Percentiles rank a stretch among this genome's conserved stretches.
phyloP scores from a whole-genome alignment of 768 basidiomycete species.

The Pluteus cervinus region DNA sequence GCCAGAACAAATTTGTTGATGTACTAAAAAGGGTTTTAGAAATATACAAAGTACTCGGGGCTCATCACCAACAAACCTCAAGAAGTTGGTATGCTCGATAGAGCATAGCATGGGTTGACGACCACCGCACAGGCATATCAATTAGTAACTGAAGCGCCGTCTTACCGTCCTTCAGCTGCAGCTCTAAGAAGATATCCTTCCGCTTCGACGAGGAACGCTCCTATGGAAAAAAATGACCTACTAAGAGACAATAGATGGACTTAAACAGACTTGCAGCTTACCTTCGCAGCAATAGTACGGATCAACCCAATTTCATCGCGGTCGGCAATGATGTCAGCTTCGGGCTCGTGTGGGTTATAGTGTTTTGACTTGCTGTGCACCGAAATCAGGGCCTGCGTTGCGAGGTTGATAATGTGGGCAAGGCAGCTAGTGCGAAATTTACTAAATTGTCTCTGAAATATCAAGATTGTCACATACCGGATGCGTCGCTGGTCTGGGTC shows the following conservation, averaged over 20 bases:
- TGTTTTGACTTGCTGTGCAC: conserved; percentile 1
- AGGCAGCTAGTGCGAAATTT: not conserved
- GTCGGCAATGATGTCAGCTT: not conserved
- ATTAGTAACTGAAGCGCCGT: not conserved
- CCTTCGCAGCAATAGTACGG: not conserved
- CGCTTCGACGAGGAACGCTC: conserved; percentile 19
- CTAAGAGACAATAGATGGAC: too few relatives aligned
- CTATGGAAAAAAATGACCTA: too few relatives aligned
- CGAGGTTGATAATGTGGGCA: conserved; percentile 3
- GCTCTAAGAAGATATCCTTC: conserved; percentile 8
- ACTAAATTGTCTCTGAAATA: not conserved
- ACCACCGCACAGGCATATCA: conserved; percentile 4
- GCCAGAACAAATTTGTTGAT: conserved; percentile 20
- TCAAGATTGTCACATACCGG: too few relatives aligned
- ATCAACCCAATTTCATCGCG: conserved; percentile 3
- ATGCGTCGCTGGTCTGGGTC: too few relatives aligned
- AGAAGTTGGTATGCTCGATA: not conserved
- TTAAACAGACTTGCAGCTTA: too few relatives aligned
- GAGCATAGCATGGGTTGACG: conserved; percentile 2
- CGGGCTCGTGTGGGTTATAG: not conserved
- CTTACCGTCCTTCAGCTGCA: not conserved
- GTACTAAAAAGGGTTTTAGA: too few relatives aligned
- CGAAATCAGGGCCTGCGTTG: not conserved
- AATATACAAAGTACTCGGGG: too few relatives aligned
- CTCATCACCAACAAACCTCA: too few relatives aligned